A percentile compares a stretch with the other conserved stretches of the same genome.
Evolutionary conservation across 2,329 filamentous ascomycete species (phyloP).

Genomic region (Fusarium nodosum): DNA sequence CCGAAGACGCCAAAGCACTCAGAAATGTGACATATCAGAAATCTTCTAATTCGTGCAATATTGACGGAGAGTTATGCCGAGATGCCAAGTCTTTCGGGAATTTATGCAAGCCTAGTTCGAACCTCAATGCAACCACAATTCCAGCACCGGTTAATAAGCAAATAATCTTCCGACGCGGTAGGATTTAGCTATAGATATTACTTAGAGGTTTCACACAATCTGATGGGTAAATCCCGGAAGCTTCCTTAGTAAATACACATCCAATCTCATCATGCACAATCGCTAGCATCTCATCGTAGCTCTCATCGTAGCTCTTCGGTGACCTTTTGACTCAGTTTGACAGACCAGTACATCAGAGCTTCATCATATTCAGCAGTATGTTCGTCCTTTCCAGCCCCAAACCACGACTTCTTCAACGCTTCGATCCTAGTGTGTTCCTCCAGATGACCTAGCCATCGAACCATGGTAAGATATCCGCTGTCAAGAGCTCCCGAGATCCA

Average conservation of each 20-base stretch:
- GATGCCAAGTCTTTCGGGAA: no score
- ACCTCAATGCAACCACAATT: background rate
- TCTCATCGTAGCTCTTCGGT: background rate
- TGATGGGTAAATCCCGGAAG: accelerated
- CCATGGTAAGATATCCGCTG: slow-evolving; percentile 46
- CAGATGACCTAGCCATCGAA: slow-evolving; percentile 5
- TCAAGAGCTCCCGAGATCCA: slow-evolving; percentile 58
- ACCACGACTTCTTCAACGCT: slow-evolving; percentile 10
- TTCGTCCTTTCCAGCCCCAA: slow-evolving; percentile 3
- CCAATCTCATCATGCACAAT: background rate
- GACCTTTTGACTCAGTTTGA: slow-evolving; percentile 5
- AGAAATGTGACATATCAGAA: no score
- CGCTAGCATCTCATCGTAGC: background rate
- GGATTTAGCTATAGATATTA: background rate
- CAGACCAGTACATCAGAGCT: slow-evolving; percentile 12
- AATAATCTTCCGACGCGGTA: no score
- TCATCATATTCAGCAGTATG: slow-evolving; percentile 24
- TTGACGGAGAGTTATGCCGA: no score
- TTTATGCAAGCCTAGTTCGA: no score
- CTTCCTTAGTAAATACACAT: accelerated
- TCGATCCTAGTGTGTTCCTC: background rate
- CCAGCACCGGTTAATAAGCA: background rate
- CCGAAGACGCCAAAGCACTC: no score
- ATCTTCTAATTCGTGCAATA: no score
- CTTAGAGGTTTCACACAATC: background rate